phyloP scores from a whole-genome alignment of 202 grass and related monocot genomes.

The Panicum hallii region DNA sequence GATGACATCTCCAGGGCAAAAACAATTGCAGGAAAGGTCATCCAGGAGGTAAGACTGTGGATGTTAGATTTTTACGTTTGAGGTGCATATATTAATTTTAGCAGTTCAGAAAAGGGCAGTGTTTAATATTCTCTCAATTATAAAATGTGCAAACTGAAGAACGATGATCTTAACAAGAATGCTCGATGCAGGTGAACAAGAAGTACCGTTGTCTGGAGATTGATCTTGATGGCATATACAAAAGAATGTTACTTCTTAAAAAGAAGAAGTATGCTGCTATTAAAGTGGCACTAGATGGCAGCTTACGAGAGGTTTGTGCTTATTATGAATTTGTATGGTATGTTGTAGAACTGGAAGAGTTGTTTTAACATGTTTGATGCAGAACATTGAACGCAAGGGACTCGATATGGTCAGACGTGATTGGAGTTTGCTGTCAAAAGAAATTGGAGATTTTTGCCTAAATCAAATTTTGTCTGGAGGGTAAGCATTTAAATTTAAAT shows the following conservation, averaged over 20 bases:
- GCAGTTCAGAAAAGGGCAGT: slow-evolving; percentile 11
- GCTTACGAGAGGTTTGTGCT: slow-evolving; percentile 54
- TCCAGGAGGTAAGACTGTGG: slow-evolving; percentile 74
- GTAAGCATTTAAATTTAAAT: slow-evolving; percentile 56
- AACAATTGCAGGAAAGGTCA: slow-evolving; percentile 93
- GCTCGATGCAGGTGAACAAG: slow-evolving; percentile 85
- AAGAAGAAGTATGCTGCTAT: slow-evolving; percentile 99
- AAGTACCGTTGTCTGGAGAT: slow-evolving; percentile 94
- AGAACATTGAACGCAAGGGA: slow-evolving; percentile 97
- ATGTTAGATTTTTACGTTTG: slow-evolving; percentile 22
- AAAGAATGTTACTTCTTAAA: slow-evolving; percentile 98
- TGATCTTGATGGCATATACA: slow-evolving; percentile 98
- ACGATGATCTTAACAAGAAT: slow-evolving; percentile 31
- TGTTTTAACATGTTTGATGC: slow-evolving; percentile 44
- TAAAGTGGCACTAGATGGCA: slow-evolving; percentile 73
- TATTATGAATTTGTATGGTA: slow-evolving; percentile 23
- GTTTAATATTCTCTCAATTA: slow-evolving; percentile 10
- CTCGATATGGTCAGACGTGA: slow-evolving; percentile 98
- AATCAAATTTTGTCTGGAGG: slow-evolving; percentile 91
- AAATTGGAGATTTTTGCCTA: slow-evolving; percentile 92
- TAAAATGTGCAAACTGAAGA: slow-evolving; percentile 33
- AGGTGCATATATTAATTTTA: slow-evolving; percentile 34
- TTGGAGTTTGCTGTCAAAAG: slow-evolving; percentile 98
- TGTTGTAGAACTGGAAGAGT: slow-evolving; percentile 30
- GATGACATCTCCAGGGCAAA: slow-evolving; percentile 93